These are phyloP conservation scores for Phyllosticta citriasiana DNA, from an alignment of 2,329 filamentous ascomycete genomes.

Conservation along the genomic window DNA sequence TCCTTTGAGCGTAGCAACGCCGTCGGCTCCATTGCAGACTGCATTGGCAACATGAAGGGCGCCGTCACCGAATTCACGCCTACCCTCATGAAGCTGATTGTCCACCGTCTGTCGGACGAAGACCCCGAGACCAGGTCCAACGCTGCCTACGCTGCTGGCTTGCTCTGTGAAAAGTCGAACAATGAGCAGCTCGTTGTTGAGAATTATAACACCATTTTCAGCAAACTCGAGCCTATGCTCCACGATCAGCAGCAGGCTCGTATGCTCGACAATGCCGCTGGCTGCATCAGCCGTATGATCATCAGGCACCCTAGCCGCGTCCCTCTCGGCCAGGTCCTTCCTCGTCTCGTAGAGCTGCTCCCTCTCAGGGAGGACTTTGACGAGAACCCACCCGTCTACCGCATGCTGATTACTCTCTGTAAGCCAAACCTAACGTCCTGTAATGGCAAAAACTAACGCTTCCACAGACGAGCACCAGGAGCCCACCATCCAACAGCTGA, in stretches of 20 bases:
- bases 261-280: constrained; percentile 85
- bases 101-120: constrained; percentile 81
- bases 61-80: constrained; percentile 75
- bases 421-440: constrained; percentile 31
- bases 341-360: constrained; percentile 65
- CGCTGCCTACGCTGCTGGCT: constrained; percentile 80
- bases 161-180: constrained; percentile 72
- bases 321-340: constrained; percentile 72
- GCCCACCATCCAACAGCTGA: constrained; percentile 57
- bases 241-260: constrained; percentile 67
- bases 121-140: constrained; percentile 92
- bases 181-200: constrained; percentile 64
- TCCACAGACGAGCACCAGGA: constrained; percentile 28
- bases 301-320: constrained; percentile 75
- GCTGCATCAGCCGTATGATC: constrained; percentile 88
- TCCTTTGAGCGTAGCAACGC: constrained; percentile 79
- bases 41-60: constrained; percentile 71
- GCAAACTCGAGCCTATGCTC: constrained; percentile 78
- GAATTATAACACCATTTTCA: constrained; percentile 66
- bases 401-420: constrained; percentile 83
- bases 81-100: constrained; percentile 64
- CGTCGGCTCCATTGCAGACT: constrained; percentile 86
- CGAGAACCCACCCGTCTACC: constrained; percentile 90
- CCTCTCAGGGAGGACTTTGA: constrained; percentile 90
- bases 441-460: background rate